Evolutionary conservation across 2,329 filamentous ascomycete genomes (phyloP), one percentile per base, ranked within the genome.

Genomic region (Metarhizium anisopliae): DNA sequence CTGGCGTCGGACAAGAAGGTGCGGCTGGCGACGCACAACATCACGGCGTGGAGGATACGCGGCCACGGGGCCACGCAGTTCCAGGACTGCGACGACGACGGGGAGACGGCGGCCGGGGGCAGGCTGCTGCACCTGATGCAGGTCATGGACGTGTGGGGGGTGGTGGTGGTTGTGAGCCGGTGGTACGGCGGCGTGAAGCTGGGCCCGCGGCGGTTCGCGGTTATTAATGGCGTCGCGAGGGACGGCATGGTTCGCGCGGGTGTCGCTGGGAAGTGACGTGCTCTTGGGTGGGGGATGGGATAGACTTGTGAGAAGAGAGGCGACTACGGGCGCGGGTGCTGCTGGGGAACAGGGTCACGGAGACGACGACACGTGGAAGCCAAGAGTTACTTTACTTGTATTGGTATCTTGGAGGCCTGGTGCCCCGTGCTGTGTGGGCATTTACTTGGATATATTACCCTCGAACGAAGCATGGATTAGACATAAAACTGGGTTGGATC

Each of bases 31-130:
- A 91, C 93, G 58, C 94, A 99, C 70, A 97, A 97, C 70, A 96
- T 99, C 67, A 92, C 87, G 20, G 93, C 93, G 1, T 97, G 91
- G 89, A 83, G 94, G 11, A 92, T 97, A 55, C 82, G 81, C 35
- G 82, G 81, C 0, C 66, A 6, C 6, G 18, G 47, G 10, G 51
- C 30, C 29, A 30, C 47, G 51, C 74, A 75, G 32, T 90, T 86
- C 62, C 92, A 97, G 70, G 94, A 99, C 71, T 96, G 87, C 67
- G 89, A 99, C 64, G 94, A 99, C 65, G 94, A 99, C 68, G 94
- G 94, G 2, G 94, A 99, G 77, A 89, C 89, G 30, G 94, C 94
- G 6, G 94, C 94, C 0, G 94, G 94, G 0, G 85, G 87, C 0
- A 80, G 94, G 47, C 72, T 99, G 66, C 72, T 97, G 58, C 90